Evolutionary conservation across 495 filamentous ascomycete species (phyloP), one percentile per base, ranked within the genome.

Genomic region (Neurospora sublineolata): DNA sequence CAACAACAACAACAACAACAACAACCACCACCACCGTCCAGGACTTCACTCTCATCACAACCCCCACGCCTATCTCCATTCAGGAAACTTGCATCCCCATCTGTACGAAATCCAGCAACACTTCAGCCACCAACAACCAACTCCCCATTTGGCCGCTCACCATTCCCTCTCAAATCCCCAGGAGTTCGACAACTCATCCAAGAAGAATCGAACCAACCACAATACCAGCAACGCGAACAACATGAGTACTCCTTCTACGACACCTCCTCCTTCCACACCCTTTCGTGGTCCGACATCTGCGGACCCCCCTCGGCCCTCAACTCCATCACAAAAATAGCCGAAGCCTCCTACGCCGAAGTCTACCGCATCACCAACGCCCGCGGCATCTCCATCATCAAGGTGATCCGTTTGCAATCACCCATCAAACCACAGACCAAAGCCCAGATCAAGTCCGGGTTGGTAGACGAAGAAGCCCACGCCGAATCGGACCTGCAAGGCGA

Each of bases 321-420:
- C 75, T 71, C 77, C 37, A 83, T 92, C 20, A 77, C 80, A 14
- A 92, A 92, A 77, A 90, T 92, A 72, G 89, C 89, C 18, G 89
- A 92, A 78, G 89, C 89, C 3, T 90, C 88, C 3, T 92, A 86
- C 73, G 87, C 88, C 23, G 89, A 92, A 77, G 88, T 92, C 11
- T 92, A 90, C 77, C 86, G 88, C 14, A 81, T 91, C 42, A 85
- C 82, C 71, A 84, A 83, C 72, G 74, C 79, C 4, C 76, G 76
- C 36, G 84, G 83, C 9, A 84, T 75, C 7, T 86, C 79, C 75
- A 86, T 88, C 72, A 82, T 88, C 75, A 88, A 88, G 44, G 80
- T 84, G 18, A 83, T 88, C 72, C 80, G 84, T 8, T 80, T 88
- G 23, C 69, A 79, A 37, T 83, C 84, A 1, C 82, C 84, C 10